phyloP scores from a whole-genome alignment of 352 stramenopile genomes.

The Phytophthora cryptogea region DNA sequence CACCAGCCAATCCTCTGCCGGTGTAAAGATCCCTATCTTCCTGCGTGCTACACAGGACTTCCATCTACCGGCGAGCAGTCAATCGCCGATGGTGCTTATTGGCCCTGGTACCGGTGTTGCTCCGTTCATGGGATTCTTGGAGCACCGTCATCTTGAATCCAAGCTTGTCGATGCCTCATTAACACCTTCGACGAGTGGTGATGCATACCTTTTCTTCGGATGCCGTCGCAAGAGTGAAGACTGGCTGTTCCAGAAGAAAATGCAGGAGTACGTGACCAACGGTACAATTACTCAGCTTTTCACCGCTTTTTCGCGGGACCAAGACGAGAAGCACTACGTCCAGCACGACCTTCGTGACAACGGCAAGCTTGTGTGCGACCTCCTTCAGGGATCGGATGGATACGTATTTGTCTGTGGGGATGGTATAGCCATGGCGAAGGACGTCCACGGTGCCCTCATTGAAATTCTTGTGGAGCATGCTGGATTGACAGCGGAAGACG shows the following conservation, averaged over 20 bases:
- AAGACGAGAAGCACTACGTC: constrained; percentile 93
- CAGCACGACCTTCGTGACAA: constrained; percentile 85
- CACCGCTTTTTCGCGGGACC: constrained; percentile 92
- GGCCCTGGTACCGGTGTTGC: constrained; percentile 96
- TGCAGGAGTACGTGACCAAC: constrained; percentile 72
- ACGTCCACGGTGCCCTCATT: constrained; percentile 90
- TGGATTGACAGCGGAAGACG: constrained; percentile 52
- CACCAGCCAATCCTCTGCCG: neutral
- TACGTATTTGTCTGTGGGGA: constrained; percentile 96
- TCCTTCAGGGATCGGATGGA: constrained; percentile 78
- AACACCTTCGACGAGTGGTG: constrained; percentile 9
- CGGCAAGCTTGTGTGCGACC: constrained; percentile 60
- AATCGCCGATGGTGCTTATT: constrained; percentile 93
- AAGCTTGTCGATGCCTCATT: constrained; percentile 11
- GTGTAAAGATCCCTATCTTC: constrained; percentile 84
- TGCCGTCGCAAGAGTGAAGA: constrained; percentile 90
- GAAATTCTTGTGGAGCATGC: constrained; percentile 79
- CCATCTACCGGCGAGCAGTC: constrained; percentile 75
- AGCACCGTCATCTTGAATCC: constrained; percentile 74
- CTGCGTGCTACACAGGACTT: constrained; percentile 92
- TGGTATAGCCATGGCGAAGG: constrained; percentile 94
- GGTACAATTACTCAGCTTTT: constrained; percentile 86
- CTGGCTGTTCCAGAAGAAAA: constrained; percentile 92
- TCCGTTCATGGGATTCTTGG: constrained; percentile 96
- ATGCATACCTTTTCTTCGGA: constrained; percentile 95